A percentile compares a stretch with the other conserved stretches of the same genome.
phyloP scores from a whole-genome alignment of 441 rosid genomes.

The Viola pubescens region DNA sequence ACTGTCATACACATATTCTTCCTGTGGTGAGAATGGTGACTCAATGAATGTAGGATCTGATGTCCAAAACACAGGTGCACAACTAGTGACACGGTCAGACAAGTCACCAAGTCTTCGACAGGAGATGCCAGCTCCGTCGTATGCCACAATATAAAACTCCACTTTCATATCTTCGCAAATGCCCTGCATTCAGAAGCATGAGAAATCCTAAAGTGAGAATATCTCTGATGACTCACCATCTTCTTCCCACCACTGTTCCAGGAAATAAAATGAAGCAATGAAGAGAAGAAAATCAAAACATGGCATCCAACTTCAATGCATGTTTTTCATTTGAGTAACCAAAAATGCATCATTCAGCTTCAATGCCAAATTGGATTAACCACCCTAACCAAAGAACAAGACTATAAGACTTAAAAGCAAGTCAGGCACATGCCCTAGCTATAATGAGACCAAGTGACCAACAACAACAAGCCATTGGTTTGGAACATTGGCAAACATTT shows the following conservation, averaged over 20 bases:
- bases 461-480: too few species aligned
- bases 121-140: slow-evolving; percentile 61
- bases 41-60: slow-evolving; percentile 32
- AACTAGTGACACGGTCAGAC: slow-evolving; percentile 28
- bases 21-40: slow-evolving; percentile 51
- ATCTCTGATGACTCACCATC: slow-evolving; percentile 8
- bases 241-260: slow-evolving; percentile 5
- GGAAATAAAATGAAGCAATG: background rate
- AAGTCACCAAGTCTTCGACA: slow-evolving; percentile 67
- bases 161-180: slow-evolving; percentile 47
- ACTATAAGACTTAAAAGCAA: too few species aligned
- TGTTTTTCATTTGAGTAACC: background rate
- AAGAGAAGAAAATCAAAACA: background rate
- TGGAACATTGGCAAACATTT: too few species aligned
- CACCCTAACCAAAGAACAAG: background rate
- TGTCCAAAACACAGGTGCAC: slow-evolving; percentile 60
- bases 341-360: slow-evolving; percentile 1
- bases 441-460: too few species aligned
- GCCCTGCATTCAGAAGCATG: slow-evolving; percentile 50
- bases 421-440: too few species aligned
- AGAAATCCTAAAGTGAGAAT: slow-evolving; percentile 16
- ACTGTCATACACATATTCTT: slow-evolving; percentile 39
- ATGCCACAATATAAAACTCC: slow-evolving; percentile 63
- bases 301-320: slow-evolving; percentile 8
- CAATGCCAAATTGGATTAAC: slow-evolving; percentile 9